A percentile compares a stretch with the other conserved stretches of the same genome.
phyloP scores from a whole-genome alignment of 208 protist genomes.

The Acanthamoeba sp. region DNA sequence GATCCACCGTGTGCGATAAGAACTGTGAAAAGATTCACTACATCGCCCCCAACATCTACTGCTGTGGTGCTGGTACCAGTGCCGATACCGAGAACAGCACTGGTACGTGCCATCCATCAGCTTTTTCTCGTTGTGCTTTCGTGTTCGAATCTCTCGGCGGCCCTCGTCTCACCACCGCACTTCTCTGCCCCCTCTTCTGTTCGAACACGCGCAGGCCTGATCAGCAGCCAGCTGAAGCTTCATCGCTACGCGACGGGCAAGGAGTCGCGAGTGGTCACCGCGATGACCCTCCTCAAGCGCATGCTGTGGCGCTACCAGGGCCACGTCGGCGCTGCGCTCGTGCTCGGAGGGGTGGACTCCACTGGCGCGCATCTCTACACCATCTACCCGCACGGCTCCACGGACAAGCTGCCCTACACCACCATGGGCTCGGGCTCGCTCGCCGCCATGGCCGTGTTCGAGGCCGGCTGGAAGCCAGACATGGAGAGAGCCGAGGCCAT shows the following conservation, averaged over 20 bases:
- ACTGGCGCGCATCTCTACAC: conserved; percentile 96
- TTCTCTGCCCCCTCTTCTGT: conserved; percentile 4
- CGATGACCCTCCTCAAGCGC: conserved; percentile 97
- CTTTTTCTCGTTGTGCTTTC: no score
- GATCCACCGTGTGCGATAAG: conserved; percentile 99
- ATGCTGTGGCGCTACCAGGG: conserved; percentile 99
- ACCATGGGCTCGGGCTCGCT: conserved; percentile 99
- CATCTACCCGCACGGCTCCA: conserved; percentile 98
- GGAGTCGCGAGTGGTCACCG: conserved; percentile 96
- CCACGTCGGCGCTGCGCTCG: conserved; percentile 98
- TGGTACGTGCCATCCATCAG: no score
- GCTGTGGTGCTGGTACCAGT: conserved; percentile 99
- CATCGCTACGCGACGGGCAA: conserved; percentile 96
- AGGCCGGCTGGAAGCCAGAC: conserved; percentile 96
- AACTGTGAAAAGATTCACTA: conserved; percentile 99
- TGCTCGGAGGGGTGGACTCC: conserved; percentile 99
- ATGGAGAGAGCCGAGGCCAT: conserved; percentile 97
- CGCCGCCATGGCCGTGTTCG: conserved; percentile 99
- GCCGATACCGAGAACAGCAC: conserved; percentile 98
- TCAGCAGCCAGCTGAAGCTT: conserved; percentile 96
- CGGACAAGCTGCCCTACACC: conserved; percentile 98
- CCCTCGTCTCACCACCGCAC: background rate
- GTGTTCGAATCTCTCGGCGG: background rate
- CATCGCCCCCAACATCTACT: conserved; percentile 99
- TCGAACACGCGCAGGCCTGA: conserved; percentile 92